Evolutionary conservation across 805 yeast species (phyloP), one percentile per base, ranked within the genome.

Genomic region (Nakazawaea holstii): DNA sequence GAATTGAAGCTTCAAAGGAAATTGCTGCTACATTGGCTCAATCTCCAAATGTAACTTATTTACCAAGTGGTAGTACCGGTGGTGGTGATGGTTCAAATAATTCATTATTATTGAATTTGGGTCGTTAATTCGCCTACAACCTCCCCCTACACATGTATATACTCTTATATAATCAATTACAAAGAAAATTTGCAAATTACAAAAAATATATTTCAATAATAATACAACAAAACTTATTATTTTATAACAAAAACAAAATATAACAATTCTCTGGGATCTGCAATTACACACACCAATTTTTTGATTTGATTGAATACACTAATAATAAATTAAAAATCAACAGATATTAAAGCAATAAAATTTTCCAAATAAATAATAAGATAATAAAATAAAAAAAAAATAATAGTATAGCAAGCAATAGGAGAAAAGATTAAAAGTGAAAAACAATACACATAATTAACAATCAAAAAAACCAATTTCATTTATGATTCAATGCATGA

Each of bases 1-100:
- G 98, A 71, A 80, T 94, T 56, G 99, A 94, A 65, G 97, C 99
- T 1, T 87, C 96, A 31, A 90, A 88, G 72, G 97, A 91, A 53
- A 94, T 94, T 66, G 99, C 99, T 8, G 71, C 74, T 49, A 89
- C 97, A 11, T 75, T 94, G 62, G 88, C 96, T 24, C 67, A 73
- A 49, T 84, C 96, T 43, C 78, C 88, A 11, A 92, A 91, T 63
- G 85, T 92, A 46, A 86, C 96, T 9, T 92, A 92, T 66, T 77
- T 92, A 62, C 99, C 99, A 51, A 61, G 75, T 49, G 66, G 67
- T 15, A 55, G 65, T 11, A 41, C 57, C 29, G 68, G 74, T 42
- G 73, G 59, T 27, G 66, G 62, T 32, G 67, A 66, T 30, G 61
- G 65, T 11, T 62, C 68, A 53, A 36, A 67, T 53, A 57, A 69